phyloP scores from a whole-genome alignment of 1,284 basidiomycete genomes.

The Puccinia novopanici region DNA sequence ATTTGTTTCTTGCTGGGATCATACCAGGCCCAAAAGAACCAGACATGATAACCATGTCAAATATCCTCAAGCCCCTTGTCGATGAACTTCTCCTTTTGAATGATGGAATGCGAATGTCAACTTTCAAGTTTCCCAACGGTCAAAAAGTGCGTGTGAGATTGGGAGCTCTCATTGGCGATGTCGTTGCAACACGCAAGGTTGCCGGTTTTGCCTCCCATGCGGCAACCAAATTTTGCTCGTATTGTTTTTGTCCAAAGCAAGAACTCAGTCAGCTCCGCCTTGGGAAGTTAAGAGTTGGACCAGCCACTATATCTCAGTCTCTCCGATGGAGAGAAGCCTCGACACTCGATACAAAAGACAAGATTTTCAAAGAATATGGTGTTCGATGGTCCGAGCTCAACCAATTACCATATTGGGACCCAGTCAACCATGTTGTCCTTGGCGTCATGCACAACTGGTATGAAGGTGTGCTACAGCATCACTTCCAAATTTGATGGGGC shows the following conservation, averaged over 20 bases:
- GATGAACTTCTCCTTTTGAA: neutral
- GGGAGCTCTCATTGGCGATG: slow-evolving; percentile 1
- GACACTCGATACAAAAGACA: too few species aligned
- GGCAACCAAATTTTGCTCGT: neutral
- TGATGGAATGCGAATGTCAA: neutral
- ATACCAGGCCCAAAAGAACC: slow-evolving; percentile 13
- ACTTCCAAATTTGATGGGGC: too few species aligned
- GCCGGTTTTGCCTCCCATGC: slow-evolving; percentile 18
- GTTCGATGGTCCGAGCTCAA: slow-evolving; percentile 12
- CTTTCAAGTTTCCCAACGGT: neutral
- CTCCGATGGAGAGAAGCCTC: neutral
- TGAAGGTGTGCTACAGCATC: slow-evolving; percentile 18
- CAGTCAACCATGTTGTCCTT: neutral
- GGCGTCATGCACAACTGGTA: slow-evolving; percentile 39
- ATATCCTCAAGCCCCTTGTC: neutral
- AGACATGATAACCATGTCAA: slow-evolving; percentile 8
- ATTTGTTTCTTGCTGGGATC: neutral
- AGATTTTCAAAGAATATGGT: neutral
- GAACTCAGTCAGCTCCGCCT: neutral
- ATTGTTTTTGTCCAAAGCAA: neutral
- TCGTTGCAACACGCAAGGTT: slow-evolving; percentile 40
- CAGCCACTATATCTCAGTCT: neutral
- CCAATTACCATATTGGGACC: neutral
- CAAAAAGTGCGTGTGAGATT: neutral
- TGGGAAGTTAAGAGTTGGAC: neutral